Base-by-base conservation (phyloP, 1,284 basidiomycete species). In the Trichosporon asahii region DNA sequence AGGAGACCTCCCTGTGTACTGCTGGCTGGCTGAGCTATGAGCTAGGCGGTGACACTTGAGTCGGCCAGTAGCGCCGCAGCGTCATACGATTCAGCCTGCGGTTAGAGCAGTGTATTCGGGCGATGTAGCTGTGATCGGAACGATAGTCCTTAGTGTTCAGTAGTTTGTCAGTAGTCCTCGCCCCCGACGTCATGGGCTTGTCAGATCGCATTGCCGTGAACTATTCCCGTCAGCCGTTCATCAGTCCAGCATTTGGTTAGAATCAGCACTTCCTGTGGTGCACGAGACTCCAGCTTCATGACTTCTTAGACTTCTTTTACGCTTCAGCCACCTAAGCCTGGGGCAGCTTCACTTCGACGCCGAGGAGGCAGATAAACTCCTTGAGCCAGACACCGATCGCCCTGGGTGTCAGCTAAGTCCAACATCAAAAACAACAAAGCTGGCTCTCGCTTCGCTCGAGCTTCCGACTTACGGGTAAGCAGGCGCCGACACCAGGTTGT, bases 301-400 rank as follows among this genome's bases (percentile, higher is more conserved):
- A 18, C 21, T n/a, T 21, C 44, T 46, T 46, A 21, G 18, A 46
- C 40, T 53, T 21, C 49, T 21, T 9, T 23, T 53, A 25, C 11
- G 9, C 9, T 21, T 23, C 21, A n/a, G 21, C n/a, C 49, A 18
- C 49, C 25, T 18, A 53, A 5, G 49, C 27, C 65, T 60, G 67
- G 6, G 68, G 71, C 18, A 72, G 25, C 35, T 65, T 46, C 25
- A 73, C 69, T 66, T 73, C 67, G 55, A 73, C 65, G n/a, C 72
- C 72, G 23, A 72, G 69, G 11, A 68, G 67, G 44, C 60, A 29
- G 64, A 73, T 70, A 29, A 73, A 73, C 35, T 60, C 57, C 64
- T 67, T 66, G 53, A 73, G 72, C 72, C 72, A 73, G 9, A 70
- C 69, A 2, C 72, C 72, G 35, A 73, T 73, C 3, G 72, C 72